Conservation (phyloP, 2,329 filamentous ascomycete genomes). For the Beauveria rudraprayagi region DNA sequence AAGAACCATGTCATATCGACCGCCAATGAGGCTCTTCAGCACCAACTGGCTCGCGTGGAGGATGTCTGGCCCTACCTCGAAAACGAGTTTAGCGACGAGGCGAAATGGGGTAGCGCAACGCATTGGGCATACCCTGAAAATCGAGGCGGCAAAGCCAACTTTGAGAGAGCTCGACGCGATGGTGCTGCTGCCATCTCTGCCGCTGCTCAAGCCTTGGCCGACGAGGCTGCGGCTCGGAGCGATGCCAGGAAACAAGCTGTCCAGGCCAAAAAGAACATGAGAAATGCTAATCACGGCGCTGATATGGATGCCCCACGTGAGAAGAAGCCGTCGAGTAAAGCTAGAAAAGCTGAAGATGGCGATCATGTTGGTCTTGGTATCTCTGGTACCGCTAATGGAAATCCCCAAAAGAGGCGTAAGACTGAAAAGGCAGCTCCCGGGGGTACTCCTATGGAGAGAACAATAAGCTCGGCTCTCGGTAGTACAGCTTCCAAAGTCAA, state of each 20-base stretch:
- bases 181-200: conserved; percentile 71
- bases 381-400: conserved; percentile 41
- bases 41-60: conserved; percentile 77
- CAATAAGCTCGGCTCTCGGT: conserved; percentile 52
- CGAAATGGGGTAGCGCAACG: conserved; percentile 79
- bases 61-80: conserved; percentile 82
- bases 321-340: conserved; percentile 55
- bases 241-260: conserved; percentile 78
- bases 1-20: conserved; percentile 96
- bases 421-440: conserved; percentile 58
- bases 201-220: conserved; percentile 67
- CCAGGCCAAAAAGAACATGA: conserved; percentile 65
- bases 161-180: conserved; percentile 70
- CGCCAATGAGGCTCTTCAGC: conserved; percentile 80
- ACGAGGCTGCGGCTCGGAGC: conserved; percentile 75
- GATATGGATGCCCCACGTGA: conserved; percentile 73
- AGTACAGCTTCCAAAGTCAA: conserved; percentile 46
- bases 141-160: conserved; percentile 57
- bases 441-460: conserved; percentile 53
- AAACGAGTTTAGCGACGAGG: conserved; percentile 86
- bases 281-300: conserved; percentile 62
- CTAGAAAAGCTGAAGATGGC: conserved; percentile 52
- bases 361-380: conserved; percentile 57
- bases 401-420: conserved; percentile 68
- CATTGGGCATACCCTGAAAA: conserved; percentile 96